A percentile compares a stretch with the other conserved stretches of the same genome.
Evolutionary conservation across 495 filamentous ascomycete species (phyloP).

Genomic region (Lophiostoma macrostomum): DNA sequence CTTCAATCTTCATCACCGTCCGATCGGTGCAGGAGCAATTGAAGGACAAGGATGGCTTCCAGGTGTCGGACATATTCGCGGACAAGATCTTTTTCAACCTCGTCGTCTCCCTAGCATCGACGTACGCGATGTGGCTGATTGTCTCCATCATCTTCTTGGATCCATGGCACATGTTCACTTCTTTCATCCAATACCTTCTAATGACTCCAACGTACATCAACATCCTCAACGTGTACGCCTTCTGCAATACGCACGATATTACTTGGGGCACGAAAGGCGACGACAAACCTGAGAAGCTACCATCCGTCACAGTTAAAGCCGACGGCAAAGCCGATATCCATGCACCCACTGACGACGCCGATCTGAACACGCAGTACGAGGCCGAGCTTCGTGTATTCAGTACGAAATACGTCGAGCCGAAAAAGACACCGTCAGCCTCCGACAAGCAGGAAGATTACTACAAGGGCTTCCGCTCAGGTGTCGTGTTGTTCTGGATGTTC

Average conservation of each 20-base stretch:
- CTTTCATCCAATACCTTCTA: conserved; percentile 92
- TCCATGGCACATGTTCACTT: conserved; percentile 98
- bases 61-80: conserved; percentile 67
- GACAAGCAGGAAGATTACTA: conserved; percentile 98
- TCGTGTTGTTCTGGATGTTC: conserved; percentile 95
- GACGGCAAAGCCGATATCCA: conserved; percentile 93
- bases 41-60: conserved; percentile 50
- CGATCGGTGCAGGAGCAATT: conserved; percentile 72
- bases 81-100: conserved; percentile 91
- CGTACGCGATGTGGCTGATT: conserved; percentile 90
- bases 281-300: conserved; percentile 80
- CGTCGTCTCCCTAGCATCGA: conserved; percentile 85
- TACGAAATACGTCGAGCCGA: conserved; percentile 62
- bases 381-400: conserved; percentile 73
- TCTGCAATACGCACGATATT: conserved; percentile 97
- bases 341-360: conserved; percentile 79
- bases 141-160: conserved; percentile 95
- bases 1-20: conserved; percentile 92
- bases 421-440: conserved; percentile 55
- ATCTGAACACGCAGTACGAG: conserved; percentile 93
- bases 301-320: conserved; percentile 75
- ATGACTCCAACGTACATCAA: conserved; percentile 95
- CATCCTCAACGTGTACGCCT: conserved; percentile 95
- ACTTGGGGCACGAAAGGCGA: conserved; percentile 97
- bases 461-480: conserved; percentile 85